Percentiles rank a stretch among this genome's conserved stretches.
Evolutionary conservation across 768 basidiomycete species (phyloP).

Genomic region (Xerocomus potaroensis): DNA sequence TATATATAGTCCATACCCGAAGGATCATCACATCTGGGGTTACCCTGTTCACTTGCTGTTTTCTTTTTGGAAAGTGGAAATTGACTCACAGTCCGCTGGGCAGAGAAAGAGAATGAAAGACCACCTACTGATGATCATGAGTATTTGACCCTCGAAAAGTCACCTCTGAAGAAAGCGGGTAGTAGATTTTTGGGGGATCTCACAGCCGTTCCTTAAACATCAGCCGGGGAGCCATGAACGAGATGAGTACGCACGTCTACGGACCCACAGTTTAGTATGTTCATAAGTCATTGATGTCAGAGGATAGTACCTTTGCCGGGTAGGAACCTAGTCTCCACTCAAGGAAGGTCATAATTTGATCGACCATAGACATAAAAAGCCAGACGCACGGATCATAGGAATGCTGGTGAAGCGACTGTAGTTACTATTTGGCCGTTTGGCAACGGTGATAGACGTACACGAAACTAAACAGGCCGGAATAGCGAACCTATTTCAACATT

Average conservation of each 20-base stretch:
- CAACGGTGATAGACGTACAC: too few relatives aligned
- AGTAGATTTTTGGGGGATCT: neutral
- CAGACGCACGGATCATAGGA: too few relatives aligned
- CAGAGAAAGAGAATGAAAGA: neutral
- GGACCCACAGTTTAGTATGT: neutral
- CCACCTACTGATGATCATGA: neutral
- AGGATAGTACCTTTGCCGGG: too few relatives aligned
- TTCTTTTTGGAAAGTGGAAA: too few relatives aligned
- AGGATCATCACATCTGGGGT: constrained; percentile 2
- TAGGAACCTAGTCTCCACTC: too few relatives aligned
- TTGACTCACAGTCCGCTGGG: constrained; percentile 4
- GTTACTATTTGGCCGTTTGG: too few relatives aligned
- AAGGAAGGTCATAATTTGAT: too few relatives aligned
- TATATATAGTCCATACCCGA: constrained; percentile 12
- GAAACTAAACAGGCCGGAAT: too few relatives aligned
- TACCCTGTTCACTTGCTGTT: neutral
- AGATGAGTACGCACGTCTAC: neutral
- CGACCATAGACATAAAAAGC: too few relatives aligned
- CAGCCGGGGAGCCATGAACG: neutral
- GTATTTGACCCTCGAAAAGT: neutral
- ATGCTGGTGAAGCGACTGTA: too few relatives aligned
- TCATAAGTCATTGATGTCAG: too few relatives aligned
- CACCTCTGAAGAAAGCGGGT: neutral
- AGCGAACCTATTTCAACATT: too few relatives aligned
- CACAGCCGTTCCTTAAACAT: constrained; percentile 1